Evolutionary conservation across 2,329 filamentous ascomycete genomes (phyloP).

Genomic region (Chrysoporthe cubensis): DNA sequence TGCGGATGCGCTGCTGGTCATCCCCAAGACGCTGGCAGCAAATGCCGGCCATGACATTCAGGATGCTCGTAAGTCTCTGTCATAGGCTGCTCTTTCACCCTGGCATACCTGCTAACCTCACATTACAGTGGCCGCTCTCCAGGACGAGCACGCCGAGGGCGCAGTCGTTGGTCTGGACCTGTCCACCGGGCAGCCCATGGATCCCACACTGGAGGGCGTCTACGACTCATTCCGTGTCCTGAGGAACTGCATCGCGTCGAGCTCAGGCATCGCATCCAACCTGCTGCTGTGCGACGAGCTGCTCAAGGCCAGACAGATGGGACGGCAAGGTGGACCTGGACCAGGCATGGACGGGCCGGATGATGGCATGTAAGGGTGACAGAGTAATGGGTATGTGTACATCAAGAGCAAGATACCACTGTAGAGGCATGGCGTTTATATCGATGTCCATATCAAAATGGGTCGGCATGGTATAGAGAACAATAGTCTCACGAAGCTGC

Average conservation of each 20-base stretch:
- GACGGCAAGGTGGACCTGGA: conserved; percentile 63
- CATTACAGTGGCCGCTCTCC: conserved; percentile 75
- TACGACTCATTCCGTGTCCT: conserved; percentile 96
- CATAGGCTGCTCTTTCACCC: not conserved
- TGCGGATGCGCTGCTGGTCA: conserved; percentile 90
- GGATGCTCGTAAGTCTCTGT: conserved; percentile 74
- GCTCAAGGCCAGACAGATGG: conserved; percentile 97
- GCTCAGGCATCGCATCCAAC: conserved; percentile 93
- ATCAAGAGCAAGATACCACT: conserved; percentile 37
- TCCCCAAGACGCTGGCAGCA: conserved; percentile 95
- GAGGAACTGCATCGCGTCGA: conserved; percentile 90
- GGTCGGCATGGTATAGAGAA: conserved; percentile 17
- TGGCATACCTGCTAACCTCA: conserved; percentile 23
- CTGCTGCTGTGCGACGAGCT: conserved; percentile 94
- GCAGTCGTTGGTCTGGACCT: conserved; percentile 87
- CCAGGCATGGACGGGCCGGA: conserved; percentile 67
- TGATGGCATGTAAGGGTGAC: conserved; percentile 35
- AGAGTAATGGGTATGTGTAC: conserved; percentile 15
- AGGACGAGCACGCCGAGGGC: conserved; percentile 84
- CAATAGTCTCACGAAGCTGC: not conserved
- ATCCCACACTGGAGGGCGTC: conserved; percentile 87
- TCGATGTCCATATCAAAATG: conserved; percentile 23
- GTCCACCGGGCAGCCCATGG: conserved; percentile 88
- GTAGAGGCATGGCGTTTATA: conserved; percentile 39
- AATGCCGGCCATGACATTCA: conserved; percentile 97